Base-by-base conservation (phyloP, 768 basidiomycete species). In the Russula virescens region DNA sequence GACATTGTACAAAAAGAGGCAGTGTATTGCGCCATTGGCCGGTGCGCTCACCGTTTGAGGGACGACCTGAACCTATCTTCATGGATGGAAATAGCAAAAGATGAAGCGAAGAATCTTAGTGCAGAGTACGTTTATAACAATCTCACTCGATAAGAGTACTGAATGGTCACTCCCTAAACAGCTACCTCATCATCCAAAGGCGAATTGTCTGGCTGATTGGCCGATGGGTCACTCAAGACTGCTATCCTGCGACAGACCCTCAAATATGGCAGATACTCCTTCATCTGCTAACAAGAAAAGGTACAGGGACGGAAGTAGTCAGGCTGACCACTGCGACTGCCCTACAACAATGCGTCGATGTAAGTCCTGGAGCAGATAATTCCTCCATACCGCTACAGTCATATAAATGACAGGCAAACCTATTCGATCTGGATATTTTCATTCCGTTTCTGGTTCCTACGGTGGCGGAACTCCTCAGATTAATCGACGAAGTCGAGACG, bases 121-220 rank as follows among this genome's bases (percentile, higher is more conserved):
- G 78, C 83, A 28, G 83, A 76, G 89, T 89, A 68, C 55, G 80
- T 69, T 38, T 14, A 52, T 57, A 51, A 35, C 31, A 42, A 25
- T 16, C 5, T 21, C 18, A 13, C 10, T 55, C 38, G 26, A 35
- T 10, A 21, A 8, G 13, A 31, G 60, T 58, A 34, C 38, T 35
- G 13, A 50, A 11, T 13, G 21, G 43, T 51, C 34, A 45, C 60
- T 63, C 54, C 55, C 58, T 46, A 25, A 57, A 31, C 60, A 96
- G 94, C 61, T 93, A 89, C 71, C 89, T 91, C 0, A 89, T 98
- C 58, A 83, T 98, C 64, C 96, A 98, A 73, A 84, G 94, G n/a
- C 83, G 95, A 35, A 89, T 98, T 66, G 94, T 95, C 1, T 97
- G 94, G 94, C 77, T 98, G 5, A 81, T 98, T 50, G 94, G 95